Evolutionary conservation across 495 filamentous ascomycete species (phyloP), one percentile per base, ranked within the genome.

Genomic region (Polyplosphaeria fusca): DNA sequence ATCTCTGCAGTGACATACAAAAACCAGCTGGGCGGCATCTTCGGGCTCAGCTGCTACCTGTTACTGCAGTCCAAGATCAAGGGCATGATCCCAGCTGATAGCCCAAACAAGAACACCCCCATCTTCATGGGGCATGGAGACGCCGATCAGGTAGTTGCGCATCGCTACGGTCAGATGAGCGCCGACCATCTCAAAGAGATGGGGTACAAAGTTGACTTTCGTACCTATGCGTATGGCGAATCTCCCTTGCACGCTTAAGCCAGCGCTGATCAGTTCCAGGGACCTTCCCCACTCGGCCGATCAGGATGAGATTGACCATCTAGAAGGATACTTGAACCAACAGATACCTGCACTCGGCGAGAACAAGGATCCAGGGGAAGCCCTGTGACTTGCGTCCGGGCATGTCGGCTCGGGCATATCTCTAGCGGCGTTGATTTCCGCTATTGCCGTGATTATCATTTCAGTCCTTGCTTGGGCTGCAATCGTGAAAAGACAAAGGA

Each of bases 61-160:
- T 75, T 90, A 9, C 73, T 96, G 43, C 82, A 82, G 62, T 74
- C 80, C 47, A 91, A 88, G 63, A 74, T 95, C 63, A 74, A 80
- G 67, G 79, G 80, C 35, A 78, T 86, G 46, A 71, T 86, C 23
- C 79, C 87, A 0, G 75, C 77, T 52, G 80, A 83, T 19, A 81
- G 77, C 58, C 72, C 81, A 50, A 96, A 95, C 70, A 82, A 86
- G 71, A 73, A 85, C 3, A 96, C 90, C 2, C 86, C 86, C 0
- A 84, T 96, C 46, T 94, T 94, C 71, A 82, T 95, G 79, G 91
- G 81, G 7, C 92, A 98, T 60, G 92, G 92, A 14, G 77, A 82
- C 55, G 71, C 69, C 0, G 93, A 98, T 72, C 73, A 70, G 11
- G 72, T 94, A 16, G 87, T 98, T 1, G 78, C 76, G 56, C 76